These are phyloP conservation scores for Fusarium sp. DNA, from an alignment of 2,329 filamentous ascomycete genomes.

Conservation along the genomic window DNA sequence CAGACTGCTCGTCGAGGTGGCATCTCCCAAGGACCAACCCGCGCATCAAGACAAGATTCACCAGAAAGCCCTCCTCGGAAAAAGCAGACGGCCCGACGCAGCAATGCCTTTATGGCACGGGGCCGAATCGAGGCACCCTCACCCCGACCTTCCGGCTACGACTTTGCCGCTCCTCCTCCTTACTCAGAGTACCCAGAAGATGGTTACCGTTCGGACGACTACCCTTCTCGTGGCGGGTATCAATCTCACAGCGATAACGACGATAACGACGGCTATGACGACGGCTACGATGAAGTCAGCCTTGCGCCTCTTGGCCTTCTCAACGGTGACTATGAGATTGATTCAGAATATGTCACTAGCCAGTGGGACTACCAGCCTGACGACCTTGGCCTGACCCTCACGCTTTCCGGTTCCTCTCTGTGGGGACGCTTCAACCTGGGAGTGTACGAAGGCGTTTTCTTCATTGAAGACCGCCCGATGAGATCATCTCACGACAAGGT, in stretches of 20 bases:
- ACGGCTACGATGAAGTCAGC: not conserved
- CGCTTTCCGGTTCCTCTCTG: slow-evolving; percentile 52
- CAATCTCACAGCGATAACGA: not conserved
- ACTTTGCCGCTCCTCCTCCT: slow-evolving; percentile 29
- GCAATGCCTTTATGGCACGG: slow-evolving; percentile 36
- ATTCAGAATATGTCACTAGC: slow-evolving; percentile 39
- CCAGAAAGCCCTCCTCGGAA: not conserved
- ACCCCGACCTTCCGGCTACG: not conserved
- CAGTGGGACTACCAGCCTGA: slow-evolving; percentile 42
- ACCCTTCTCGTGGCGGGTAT: not conserved
- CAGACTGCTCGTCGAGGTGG: slow-evolving; percentile 24
- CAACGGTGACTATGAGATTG: slow-evolving; percentile 59
- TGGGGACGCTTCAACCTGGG: slow-evolving; percentile 62
- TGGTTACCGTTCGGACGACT: slow-evolving; percentile 9
- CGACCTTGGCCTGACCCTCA: slow-evolving; percentile 52
- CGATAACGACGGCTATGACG: not conserved
- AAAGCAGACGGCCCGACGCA: slow-evolving; percentile 45
- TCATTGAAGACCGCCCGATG: slow-evolving; percentile 52
- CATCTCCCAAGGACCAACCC: slow-evolving; percentile 15
- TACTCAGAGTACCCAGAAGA: slow-evolving; percentile 24
- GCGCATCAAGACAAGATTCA: not conserved
- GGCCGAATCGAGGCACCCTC: slow-evolving; percentile 37
- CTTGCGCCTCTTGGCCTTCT: slow-evolving; percentile 52
- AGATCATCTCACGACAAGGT: slow-evolving; percentile 45
- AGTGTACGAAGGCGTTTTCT: slow-evolving; percentile 56